Evolutionary conservation across 108 stramenopile species (phyloP).

Genomic region (Fragilaria radians): DNA sequence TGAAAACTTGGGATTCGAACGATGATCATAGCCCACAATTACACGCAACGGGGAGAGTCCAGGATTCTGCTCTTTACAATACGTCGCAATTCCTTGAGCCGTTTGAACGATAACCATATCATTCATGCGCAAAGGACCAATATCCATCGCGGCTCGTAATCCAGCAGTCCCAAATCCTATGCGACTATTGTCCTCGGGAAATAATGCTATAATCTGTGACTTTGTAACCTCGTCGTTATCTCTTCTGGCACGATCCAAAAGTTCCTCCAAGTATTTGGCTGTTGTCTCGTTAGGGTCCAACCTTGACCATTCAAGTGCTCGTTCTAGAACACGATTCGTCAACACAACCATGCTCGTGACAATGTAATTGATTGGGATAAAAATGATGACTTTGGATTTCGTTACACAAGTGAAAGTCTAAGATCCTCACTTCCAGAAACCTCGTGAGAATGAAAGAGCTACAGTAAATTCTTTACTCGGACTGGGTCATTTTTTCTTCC

Average conservation of each 20-base stretch:
- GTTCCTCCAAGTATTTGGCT: constrained; percentile 26
- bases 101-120: constrained; percentile 92
- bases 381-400: too few species aligned
- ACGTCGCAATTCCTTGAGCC: constrained; percentile 72
- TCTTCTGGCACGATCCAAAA: constrained; percentile 24
- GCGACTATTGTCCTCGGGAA: constrained; percentile 35
- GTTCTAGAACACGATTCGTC: constrained; percentile 8
- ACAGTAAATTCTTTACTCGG: too few species aligned
- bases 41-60: constrained; percentile 24
- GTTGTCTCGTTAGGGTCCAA: constrained; percentile 71
- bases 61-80: constrained; percentile 29
- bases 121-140: constrained; percentile 90
- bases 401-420: too few species aligned
- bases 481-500: too few species aligned
- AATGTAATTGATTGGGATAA: too few species aligned
- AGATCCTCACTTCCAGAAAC: too few species aligned
- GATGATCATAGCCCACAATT: constrained; percentile 94
- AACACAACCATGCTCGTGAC: too few species aligned
- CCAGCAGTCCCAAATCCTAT: constrained; percentile 96
- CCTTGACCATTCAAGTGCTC: constrained; percentile 49
- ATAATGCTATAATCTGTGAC: constrained; percentile 24
- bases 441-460: too few species aligned
- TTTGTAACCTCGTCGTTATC: constrained; percentile 14
- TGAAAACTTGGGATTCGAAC: constrained; percentile 36
- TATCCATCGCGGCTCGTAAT: constrained; percentile 82